Conservation (phyloP, 1,284 basidiomycete genomes). For the Chondrostereum purpureum region DNA sequence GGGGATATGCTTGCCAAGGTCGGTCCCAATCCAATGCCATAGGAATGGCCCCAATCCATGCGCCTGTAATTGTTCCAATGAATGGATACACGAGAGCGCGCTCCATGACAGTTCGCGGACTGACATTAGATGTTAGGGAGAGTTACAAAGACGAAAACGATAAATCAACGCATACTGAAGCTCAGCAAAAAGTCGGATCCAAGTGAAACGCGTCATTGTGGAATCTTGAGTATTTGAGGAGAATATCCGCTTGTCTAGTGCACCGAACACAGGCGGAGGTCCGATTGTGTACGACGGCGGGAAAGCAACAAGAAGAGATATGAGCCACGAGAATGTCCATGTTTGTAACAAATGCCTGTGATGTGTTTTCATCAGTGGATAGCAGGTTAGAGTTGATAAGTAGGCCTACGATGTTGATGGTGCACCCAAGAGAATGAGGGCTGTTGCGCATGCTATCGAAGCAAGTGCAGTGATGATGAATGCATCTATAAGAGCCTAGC, state of each 20-base stretch:
- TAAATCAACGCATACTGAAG: conserved; percentile 52
- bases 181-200: conserved; percentile 76
- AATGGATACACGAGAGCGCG: conserved; percentile 75
- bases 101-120: conserved; percentile 57
- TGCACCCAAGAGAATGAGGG: conserved; percentile 71
- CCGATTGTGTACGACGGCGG: conserved; percentile 71
- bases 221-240: conserved; percentile 30
- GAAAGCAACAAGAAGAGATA: conserved; percentile 64
- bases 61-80: conserved; percentile 65
- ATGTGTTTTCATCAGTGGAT: conserved; percentile 8
- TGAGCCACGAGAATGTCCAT: conserved; percentile 58
- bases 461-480: conserved; percentile 44
- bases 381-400: conserved; percentile 9
- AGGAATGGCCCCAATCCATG: conserved; percentile 76
- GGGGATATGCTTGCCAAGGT: conserved; percentile 91
- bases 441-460: conserved; percentile 39
- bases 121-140: conserved; percentile 2
- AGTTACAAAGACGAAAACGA: conserved; percentile 2
- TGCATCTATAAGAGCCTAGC: conserved; percentile 43
- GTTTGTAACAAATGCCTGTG: conserved; percentile 51
- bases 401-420: conserved; percentile 29
- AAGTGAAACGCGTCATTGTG: conserved; percentile 47
- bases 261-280: conserved; percentile 35
- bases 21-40: conserved; percentile 93
- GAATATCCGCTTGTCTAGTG: conserved; percentile 14